Evolutionary conservation across 139 green algal species (phyloP).

Genomic region (Zygnema cylindricum): DNA sequence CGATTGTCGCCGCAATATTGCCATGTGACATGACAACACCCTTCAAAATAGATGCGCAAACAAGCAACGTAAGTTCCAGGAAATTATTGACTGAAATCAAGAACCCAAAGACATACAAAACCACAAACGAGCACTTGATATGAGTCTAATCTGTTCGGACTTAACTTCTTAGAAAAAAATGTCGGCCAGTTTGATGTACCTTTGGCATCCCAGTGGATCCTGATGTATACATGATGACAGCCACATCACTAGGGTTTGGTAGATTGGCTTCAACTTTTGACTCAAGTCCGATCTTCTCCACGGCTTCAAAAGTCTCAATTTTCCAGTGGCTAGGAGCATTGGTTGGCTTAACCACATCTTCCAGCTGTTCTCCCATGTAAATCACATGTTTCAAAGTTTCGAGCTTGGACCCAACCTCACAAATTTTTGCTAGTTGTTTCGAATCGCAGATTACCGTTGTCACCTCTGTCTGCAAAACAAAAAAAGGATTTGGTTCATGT

Average conservation of each 20-base stretch:
- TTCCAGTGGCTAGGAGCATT: neutral
- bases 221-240: slow-evolving; percentile 69
- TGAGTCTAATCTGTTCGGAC: too few species aligned
- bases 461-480: slow-evolving; percentile 48
- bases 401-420: slow-evolving; percentile 31
- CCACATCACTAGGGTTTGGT: slow-evolving; percentile 60
- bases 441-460: slow-evolving; percentile 51
- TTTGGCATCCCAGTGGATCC: slow-evolving; percentile 66
- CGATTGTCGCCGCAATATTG: slow-evolving; percentile 49
- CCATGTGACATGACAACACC: slow-evolving; percentile 80
- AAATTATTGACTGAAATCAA: too few species aligned
- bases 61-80: too few species aligned
- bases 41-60: too few species aligned
- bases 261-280: slow-evolving; percentile 18
- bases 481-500: too few species aligned
- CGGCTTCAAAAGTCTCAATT: slow-evolving; percentile 19
- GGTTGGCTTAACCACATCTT: neutral
- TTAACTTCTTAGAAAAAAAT: slow-evolving; percentile 11
- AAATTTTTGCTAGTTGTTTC: slow-evolving; percentile 51
- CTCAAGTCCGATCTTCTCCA: slow-evolving; percentile 56
- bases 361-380: slow-evolving; percentile 28
- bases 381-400: slow-evolving; percentile 35
- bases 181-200: slow-evolving; percentile 22
- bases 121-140: too few species aligned
- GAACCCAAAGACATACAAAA: too few species aligned